A percentile compares a stretch with the other conserved stretches of the same genome.
phyloP scores from a whole-genome alignment of 306 rosid genomes.

The Abrus pulchellus region DNA sequence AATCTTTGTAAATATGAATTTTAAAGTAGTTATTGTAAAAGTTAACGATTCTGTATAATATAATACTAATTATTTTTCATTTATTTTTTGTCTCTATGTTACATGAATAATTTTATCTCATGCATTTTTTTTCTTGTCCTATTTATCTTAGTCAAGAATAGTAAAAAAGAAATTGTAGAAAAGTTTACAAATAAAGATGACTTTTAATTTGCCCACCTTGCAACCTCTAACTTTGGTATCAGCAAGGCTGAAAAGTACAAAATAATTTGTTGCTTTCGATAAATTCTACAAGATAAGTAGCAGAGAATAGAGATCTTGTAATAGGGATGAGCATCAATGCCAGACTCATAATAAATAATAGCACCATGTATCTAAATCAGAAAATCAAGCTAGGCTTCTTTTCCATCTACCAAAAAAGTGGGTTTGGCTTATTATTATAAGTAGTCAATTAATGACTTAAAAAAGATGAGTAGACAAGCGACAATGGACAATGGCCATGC shows the following conservation, averaged over 20 bases:
- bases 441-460: not conserved
- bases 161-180: too few species aligned
- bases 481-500: not conserved
- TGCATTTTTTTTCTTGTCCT: too few species aligned
- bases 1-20: too few species aligned
- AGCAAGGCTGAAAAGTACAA: constrained; percentile 35
- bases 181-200: too few species aligned
- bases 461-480: not conserved
- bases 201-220: not conserved
- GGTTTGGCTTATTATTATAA: constrained; percentile 1
- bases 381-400: constrained; percentile 20
- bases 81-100: too few species aligned
- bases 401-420: not conserved
- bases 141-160: too few species aligned
- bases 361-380: not conserved
- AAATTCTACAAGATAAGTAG: constrained; percentile 27
- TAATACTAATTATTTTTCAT: too few species aligned
- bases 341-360: not conserved
- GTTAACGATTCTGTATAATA: too few species aligned
- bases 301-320: not conserved
- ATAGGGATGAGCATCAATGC: constrained; percentile 11
- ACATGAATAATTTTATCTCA: too few species aligned
- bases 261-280: constrained; percentile 41
- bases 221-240: constrained; percentile 21
- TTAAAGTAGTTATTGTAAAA: too few species aligned